Percentiles rank a stretch among this genome's conserved stretches.
Evolutionary conservation across 768 basidiomycete species (phyloP).

Genomic region (Tylopilus vinaceipallidus): DNA sequence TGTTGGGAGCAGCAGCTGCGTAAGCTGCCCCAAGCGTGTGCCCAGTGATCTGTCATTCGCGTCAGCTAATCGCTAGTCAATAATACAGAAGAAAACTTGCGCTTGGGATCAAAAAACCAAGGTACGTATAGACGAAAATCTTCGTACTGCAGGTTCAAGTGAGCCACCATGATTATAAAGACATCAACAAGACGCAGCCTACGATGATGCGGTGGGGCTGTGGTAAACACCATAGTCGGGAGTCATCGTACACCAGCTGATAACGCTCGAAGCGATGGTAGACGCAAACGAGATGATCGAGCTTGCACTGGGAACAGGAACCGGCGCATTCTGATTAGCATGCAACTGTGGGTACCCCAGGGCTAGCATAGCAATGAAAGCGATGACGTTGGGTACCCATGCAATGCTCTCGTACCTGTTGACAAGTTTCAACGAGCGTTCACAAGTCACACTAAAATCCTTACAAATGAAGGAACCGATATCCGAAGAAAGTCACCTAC

Average conservation of each 20-base stretch:
- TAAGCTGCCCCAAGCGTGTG: conserved; percentile 48
- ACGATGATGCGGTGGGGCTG: conserved; percentile 59
- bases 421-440: neutral
- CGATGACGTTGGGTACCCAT: conserved; percentile 75
- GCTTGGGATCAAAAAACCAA: conserved; percentile 42
- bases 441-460: conserved; percentile 5
- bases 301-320: conserved; percentile 32
- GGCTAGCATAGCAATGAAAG: conserved; percentile 65
- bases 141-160: conserved; percentile 26
- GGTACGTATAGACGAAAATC: conserved; percentile 46
- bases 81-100: conserved; percentile 31
- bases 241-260: conserved; percentile 43
- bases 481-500: conserved; percentile 64
- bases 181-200: conserved; percentile 7
- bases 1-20: conserved; percentile 38
- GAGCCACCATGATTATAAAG: neutral
- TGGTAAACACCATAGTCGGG: conserved; percentile 52
- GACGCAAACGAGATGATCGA: conserved; percentile 44
- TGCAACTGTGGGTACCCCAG: conserved; percentile 66
- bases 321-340: conserved; percentile 37
- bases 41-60: conserved; percentile 31
- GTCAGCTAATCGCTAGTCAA: too few species aligned
- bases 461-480: conserved; percentile 58
- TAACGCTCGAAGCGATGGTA: conserved; percentile 41
- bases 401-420: conserved; percentile 69